phyloP scores from a whole-genome alignment of 306 rosid genomes.

The Trifolium fragiferum region DNA sequence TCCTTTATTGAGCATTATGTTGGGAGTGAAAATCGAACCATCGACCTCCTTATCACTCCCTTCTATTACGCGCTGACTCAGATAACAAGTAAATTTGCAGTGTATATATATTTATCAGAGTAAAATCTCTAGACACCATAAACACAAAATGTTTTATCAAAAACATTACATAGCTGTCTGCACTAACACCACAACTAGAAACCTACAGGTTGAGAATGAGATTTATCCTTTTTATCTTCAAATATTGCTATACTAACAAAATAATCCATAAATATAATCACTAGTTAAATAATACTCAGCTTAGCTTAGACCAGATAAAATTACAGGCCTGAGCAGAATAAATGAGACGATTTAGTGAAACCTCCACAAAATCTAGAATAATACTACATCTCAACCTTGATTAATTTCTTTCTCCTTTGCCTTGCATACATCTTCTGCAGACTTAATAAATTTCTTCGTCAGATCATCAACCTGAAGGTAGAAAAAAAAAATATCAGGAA shows the following conservation, averaged over 20 bases:
- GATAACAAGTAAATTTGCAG: neutral
- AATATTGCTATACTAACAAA: conserved; percentile 31
- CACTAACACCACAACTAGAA: neutral
- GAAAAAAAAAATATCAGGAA: conserved; percentile 39
- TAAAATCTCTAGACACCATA: neutral
- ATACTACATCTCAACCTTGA: conserved; percentile 53
- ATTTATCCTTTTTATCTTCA: conserved; percentile 8
- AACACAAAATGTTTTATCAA: conserved; percentile 25
- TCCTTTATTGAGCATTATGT: too few species aligned
- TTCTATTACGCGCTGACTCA: too few species aligned
- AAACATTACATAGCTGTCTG: neutral
- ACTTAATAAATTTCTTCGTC: conserved; percentile 81
- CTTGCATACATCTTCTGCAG: conserved; percentile 82
- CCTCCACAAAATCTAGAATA: conserved; percentile 12
- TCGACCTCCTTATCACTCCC: too few species aligned
- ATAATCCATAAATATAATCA: conserved; percentile 23
- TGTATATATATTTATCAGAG: neutral
- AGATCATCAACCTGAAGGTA: conserved; percentile 74
- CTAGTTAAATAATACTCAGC: conserved; percentile 10
- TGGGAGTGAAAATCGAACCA: too few species aligned
- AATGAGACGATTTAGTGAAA: conserved; percentile 9
- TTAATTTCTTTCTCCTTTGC: conserved; percentile 84
- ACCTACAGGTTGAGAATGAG: neutral
- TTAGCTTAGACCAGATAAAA: conserved; percentile 24
- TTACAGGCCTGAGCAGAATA: conserved; percentile 10